These are phyloP conservation scores for Monosporascus sp. DNA, from an alignment of 2,329 filamentous ascomycete genomes.

Conservation along the genomic window DNA sequence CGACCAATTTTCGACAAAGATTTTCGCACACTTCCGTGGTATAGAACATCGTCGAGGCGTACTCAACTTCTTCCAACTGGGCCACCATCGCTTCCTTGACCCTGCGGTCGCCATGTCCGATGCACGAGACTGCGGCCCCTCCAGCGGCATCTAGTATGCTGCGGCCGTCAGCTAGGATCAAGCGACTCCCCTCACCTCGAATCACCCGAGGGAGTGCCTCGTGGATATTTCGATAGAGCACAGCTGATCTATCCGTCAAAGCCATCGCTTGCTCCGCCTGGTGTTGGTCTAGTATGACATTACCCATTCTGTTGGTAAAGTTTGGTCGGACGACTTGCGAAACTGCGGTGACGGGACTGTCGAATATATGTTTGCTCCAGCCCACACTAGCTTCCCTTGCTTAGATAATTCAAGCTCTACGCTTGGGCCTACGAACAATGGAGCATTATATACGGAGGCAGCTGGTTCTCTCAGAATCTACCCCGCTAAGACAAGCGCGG, in stretches of 20 bases:
- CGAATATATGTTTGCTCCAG: too few species aligned
- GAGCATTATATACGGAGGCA: too few species aligned
- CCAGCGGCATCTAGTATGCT: slow-evolving; percentile 40
- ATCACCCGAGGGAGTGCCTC: slow-evolving; percentile 28
- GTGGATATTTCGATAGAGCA: slow-evolving; percentile 33
- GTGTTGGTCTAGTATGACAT: neutral
- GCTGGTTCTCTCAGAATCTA: too few species aligned
- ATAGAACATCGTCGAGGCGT: slow-evolving; percentile 34
- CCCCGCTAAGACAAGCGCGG: too few species aligned
- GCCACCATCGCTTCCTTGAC: slow-evolving; percentile 35
- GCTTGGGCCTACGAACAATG: too few species aligned
- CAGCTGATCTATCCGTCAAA: slow-evolving; percentile 24
- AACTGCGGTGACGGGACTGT: too few species aligned
- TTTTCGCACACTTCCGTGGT: slow-evolving; percentile 15
- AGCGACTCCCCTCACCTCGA: slow-evolving; percentile 31
- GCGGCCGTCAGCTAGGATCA: slow-evolving; percentile 35
- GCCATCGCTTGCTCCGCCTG: neutral
- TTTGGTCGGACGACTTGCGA: too few species aligned
- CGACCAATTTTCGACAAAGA: slow-evolving; percentile 23
- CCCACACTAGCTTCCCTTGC: too few species aligned
- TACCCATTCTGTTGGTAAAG: too few species aligned
- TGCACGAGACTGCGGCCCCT: slow-evolving; percentile 41
- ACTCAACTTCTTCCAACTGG: slow-evolving; percentile 36
- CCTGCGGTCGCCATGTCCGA: slow-evolving; percentile 38
- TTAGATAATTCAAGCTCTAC: too few species aligned